Percentiles rank a stretch among this genome's conserved stretches.
Conservation (phyloP, 345 rosid species). For the Psidium friedrichsthalianum region DNA sequence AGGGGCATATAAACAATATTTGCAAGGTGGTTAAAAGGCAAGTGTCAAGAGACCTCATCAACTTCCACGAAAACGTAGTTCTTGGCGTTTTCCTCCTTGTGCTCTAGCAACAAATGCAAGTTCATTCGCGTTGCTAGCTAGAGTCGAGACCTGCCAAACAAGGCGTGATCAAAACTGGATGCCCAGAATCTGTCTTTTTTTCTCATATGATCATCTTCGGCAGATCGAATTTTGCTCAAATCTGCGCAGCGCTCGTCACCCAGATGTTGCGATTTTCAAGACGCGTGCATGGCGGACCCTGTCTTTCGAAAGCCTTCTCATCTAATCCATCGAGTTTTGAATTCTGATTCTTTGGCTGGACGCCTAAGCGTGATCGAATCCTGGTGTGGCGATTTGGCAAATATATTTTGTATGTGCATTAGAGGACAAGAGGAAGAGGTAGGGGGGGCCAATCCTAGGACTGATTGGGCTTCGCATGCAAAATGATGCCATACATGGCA, state of each 20-base stretch:
- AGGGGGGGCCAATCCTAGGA: not conserved
- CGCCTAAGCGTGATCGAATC: not conserved
- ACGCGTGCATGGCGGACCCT: not conserved
- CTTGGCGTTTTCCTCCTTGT: not conserved
- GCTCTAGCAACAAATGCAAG: not conserved
- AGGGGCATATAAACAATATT: not conserved
- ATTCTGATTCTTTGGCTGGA: not conserved
- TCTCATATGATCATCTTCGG: not conserved
- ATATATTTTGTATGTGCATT: not conserved
- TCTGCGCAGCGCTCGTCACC: not conserved
- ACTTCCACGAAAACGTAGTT: not conserved
- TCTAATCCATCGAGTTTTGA: not conserved
- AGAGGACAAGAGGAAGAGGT: not conserved
- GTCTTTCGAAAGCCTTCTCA: not conserved
- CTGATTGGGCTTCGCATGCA: not conserved
- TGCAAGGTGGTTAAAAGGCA: not conserved
- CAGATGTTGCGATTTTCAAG: not conserved
- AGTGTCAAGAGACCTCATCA: not conserved
- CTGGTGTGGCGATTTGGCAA: not conserved
- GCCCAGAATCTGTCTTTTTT: not conserved
- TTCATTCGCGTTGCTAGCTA: not conserved
- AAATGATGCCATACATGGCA: not conserved
- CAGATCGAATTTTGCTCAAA: not conserved
- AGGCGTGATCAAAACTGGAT: not conserved
- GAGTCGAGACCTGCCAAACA: not conserved